Percentiles rank a stretch among this genome's conserved stretches.
phyloP scores from a whole-genome alignment of 2,329 filamentous ascomycete species.

The Arthrobotrys megalospora region DNA sequence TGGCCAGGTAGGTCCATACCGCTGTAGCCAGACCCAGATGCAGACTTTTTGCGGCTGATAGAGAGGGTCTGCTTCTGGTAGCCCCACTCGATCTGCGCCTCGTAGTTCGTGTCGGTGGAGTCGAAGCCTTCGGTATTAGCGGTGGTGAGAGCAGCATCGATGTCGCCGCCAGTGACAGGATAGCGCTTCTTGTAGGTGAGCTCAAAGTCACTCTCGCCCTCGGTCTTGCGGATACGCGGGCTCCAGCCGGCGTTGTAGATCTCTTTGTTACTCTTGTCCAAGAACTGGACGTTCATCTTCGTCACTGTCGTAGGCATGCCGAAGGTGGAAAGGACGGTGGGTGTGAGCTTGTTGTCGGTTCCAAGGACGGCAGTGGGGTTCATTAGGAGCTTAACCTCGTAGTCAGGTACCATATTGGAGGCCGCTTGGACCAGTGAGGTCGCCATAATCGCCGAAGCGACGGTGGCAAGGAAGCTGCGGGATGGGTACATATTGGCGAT shows the following conservation, averaged over 20 bases:
- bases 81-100: conserved; percentile 67
- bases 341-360: conserved; percentile 65
- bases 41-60: conserved; percentile 65
- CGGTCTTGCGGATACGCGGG: conserved; percentile 67
- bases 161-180: conserved; percentile 64
- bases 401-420: conserved; percentile 65
- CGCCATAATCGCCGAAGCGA: conserved; percentile 30
- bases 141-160: conserved; percentile 65
- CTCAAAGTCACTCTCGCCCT: conserved; percentile 66
- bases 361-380: conserved; percentile 66
- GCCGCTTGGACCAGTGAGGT: conserved; percentile 20
- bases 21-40: conserved; percentile 63
- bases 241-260: conserved; percentile 67
- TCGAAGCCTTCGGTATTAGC: conserved; percentile 67
- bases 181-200: conserved; percentile 69
- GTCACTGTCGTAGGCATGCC: conserved; percentile 65
- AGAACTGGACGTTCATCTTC: conserved; percentile 68
- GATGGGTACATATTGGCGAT: conserved; percentile 9
- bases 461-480: conserved; percentile 15
- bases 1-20: conserved; percentile 64
- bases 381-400: conserved; percentile 67
- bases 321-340: conserved; percentile 65
- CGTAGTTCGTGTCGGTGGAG: conserved; percentile 64
- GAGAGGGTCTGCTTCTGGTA: conserved; percentile 67
- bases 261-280: conserved; percentile 66